Conservation (phyloP, 73 alveolate genomes). For the Tetrahymena malaccensis region DNA sequence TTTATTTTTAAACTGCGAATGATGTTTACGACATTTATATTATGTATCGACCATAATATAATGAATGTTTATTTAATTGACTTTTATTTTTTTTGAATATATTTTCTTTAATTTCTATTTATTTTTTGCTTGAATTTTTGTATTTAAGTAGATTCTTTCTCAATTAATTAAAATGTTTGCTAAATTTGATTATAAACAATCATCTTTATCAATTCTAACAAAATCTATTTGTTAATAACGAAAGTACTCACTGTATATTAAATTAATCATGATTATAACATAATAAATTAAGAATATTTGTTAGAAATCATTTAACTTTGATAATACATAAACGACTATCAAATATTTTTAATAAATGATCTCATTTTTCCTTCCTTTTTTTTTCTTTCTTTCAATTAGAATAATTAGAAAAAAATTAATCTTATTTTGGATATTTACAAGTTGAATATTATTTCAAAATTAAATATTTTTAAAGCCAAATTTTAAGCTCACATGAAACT, state of each 20-base stretch:
- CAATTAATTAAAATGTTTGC: background rate
- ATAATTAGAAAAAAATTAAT: background rate
- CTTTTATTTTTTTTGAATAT: background rate
- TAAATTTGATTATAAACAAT: background rate
- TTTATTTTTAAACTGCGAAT: background rate
- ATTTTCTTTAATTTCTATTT: background rate
- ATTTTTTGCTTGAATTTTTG: background rate
- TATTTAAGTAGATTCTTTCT: background rate
- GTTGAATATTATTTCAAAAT: background rate
- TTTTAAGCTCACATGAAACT: no score
- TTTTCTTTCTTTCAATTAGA: background rate
- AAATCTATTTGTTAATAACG: background rate
- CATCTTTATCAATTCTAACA: background rate
- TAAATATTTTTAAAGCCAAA: background rate
- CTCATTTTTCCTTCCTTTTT: background rate
- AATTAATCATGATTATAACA: background rate
- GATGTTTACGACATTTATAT: background rate
- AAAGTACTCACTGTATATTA: background rate
- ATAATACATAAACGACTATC: background rate
- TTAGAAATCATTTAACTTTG: background rate
- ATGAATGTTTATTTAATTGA: background rate
- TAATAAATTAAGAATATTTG: no score
- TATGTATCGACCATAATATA: background rate
- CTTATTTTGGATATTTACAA: no score
- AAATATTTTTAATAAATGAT: background rate